These are phyloP conservation scores for Kodamaea leandrae DNA, from an alignment of 805 yeast species.

Conservation along the genomic window DNA sequence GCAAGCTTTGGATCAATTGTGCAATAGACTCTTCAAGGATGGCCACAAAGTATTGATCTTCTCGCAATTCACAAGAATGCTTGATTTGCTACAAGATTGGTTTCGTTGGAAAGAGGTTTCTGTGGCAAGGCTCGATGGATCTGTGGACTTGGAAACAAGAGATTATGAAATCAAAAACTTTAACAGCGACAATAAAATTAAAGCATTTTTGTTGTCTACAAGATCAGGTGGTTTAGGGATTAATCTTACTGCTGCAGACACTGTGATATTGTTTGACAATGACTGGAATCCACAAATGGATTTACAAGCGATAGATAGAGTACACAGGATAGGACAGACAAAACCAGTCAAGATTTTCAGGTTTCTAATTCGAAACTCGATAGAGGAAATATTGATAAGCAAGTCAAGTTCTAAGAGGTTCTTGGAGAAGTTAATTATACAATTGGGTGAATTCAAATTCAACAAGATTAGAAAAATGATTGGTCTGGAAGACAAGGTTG, in stretches of 20 bases:
- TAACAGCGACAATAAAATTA: slow-evolving; percentile 19
- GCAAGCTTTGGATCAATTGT: slow-evolving; percentile 62
- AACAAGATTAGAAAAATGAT: slow-evolving; percentile 24
- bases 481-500: slow-evolving; percentile 15
- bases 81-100: slow-evolving; percentile 82
- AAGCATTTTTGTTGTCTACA: slow-evolving; percentile 76
- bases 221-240: slow-evolving; percentile 95
- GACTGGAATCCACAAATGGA: slow-evolving; percentile 99
- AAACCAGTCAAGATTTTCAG: slow-evolving; percentile 82
- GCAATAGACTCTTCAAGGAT: slow-evolving; percentile 45
- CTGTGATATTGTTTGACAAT: slow-evolving; percentile 84
- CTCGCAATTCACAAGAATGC: slow-evolving; percentile 79
- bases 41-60: slow-evolving; percentile 77
- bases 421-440: slow-evolving; percentile 66
- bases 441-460: slow-evolving; percentile 39
- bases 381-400: slow-evolving; percentile 78
- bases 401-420: slow-evolving; percentile 78
- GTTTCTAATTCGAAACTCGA: slow-evolving; percentile 70
- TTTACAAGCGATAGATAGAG: slow-evolving; percentile 93
- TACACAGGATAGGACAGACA: slow-evolving; percentile 88
- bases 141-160: slow-evolving; percentile 62
- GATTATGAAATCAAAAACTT: slow-evolving; percentile 61
- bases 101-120: slow-evolving; percentile 46
- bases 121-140: slow-evolving; percentile 73
- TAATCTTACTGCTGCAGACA: slow-evolving; percentile 81